Percentiles rank a stretch among this genome's conserved stretches.
phyloP scores from a whole-genome alignment of 345 rosid genomes.

The Populus tremula region DNA sequence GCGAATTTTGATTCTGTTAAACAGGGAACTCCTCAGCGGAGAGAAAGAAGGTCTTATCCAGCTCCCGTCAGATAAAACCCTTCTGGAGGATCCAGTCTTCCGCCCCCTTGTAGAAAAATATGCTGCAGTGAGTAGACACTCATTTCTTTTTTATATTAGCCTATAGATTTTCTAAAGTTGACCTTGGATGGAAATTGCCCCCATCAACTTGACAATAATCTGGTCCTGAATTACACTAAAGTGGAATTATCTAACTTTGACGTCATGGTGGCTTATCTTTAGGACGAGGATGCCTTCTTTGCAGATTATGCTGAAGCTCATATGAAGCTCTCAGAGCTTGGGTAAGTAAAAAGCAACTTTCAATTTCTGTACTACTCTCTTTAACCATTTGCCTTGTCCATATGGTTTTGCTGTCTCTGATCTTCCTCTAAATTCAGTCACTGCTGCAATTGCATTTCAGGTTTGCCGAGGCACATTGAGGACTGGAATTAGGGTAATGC shows the following conservation, averaged over 20 bases:
- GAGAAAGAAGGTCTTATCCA: slow-evolving; percentile 25
- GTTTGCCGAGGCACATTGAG: not conserved
- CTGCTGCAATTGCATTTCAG: slow-evolving; percentile 2
- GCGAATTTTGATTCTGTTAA: not conserved
- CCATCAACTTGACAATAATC: not conserved
- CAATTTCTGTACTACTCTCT: not conserved
- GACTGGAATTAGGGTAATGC: not conserved
- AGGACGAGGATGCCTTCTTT: slow-evolving; percentile 30
- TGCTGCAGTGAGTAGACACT: slow-evolving; percentile 12
- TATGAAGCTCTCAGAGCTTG: slow-evolving; percentile 29
- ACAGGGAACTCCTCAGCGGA: slow-evolving; percentile 24
- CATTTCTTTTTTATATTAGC: not conserved
- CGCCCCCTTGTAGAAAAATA: slow-evolving; percentile 23
- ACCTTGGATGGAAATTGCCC: not conserved
- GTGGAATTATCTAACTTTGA: not conserved
- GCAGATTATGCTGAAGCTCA: slow-evolving; percentile 27
- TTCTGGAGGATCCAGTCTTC: slow-evolving; percentile 22
- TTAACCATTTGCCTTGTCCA: not conserved
- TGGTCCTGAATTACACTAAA: not conserved
- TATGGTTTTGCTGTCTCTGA: not conserved
- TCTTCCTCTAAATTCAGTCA: not conserved
- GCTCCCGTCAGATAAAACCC: slow-evolving; percentile 22
- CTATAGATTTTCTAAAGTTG: not conserved
- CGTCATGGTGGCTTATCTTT: not conserved
- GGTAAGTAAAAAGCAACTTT: slow-evolving; percentile 1